Conservation (phyloP, 1,284 basidiomycete genomes). For the Tilletia indica region DNA sequence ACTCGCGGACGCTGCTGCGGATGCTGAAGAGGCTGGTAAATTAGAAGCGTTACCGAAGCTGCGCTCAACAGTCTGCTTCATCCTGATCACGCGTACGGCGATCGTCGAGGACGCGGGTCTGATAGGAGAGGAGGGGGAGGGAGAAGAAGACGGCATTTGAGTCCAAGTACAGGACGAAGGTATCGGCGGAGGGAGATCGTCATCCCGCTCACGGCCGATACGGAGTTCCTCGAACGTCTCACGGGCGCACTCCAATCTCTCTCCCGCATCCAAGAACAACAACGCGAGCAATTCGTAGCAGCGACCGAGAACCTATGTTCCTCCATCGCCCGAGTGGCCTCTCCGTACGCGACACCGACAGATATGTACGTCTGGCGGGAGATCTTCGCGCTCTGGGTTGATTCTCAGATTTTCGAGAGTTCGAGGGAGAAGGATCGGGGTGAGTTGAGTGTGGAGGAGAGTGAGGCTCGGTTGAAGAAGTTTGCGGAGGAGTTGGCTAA, state of each 20-base stretch:
- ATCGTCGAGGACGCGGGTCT: background rate
- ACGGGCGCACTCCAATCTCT: constrained; percentile 71
- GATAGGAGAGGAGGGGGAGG: no score
- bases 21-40: background rate
- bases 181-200: constrained; percentile 64
- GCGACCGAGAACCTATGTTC: constrained; percentile 67
- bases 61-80: background rate
- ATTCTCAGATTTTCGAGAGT: constrained; percentile 82
- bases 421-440: constrained; percentile 71
- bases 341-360: constrained; percentile 57
- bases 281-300: constrained; percentile 67
- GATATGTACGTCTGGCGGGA: constrained; percentile 91
- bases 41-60: constrained; percentile 5
- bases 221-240: constrained; percentile 76
- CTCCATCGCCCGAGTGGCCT: constrained; percentile 59
- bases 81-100: background rate
- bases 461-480: constrained; percentile 68
- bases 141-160: constrained; percentile 6
- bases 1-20: background rate
- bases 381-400: constrained; percentile 83
- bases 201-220: constrained; percentile 77
- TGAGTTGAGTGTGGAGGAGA: constrained; percentile 71
- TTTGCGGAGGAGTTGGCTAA: constrained; percentile 72
- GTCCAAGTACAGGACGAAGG: background rate
- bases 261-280: constrained; percentile 65